Evolutionary conservation across 352 stramenopile species (phyloP).

Genomic region (Globisporangium spinosum): DNA sequence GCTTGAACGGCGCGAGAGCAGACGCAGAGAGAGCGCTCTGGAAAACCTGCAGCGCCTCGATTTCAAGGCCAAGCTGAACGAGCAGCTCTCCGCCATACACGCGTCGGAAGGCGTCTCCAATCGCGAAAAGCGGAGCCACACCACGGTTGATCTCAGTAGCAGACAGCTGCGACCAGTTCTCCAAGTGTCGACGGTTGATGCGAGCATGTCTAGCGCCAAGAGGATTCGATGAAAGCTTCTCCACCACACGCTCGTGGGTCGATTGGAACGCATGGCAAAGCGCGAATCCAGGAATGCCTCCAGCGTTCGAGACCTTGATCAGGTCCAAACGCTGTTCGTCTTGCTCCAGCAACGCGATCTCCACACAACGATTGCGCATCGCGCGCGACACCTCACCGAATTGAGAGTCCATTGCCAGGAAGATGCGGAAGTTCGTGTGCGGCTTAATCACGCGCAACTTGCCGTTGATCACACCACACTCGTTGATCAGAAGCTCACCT

Average conservation of each 20-base stretch:
- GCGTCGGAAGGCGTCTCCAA: slow-evolving; percentile 53
- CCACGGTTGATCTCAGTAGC: slow-evolving; percentile 62
- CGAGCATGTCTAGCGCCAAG: slow-evolving; percentile 26
- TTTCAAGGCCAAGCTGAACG: slow-evolving; percentile 38
- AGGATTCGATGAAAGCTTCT: slow-evolving; percentile 25
- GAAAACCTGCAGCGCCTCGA: slow-evolving; percentile 34
- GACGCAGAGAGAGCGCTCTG: slow-evolving; percentile 29
- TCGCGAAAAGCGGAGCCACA: slow-evolving; percentile 36
- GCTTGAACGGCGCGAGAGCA: slow-evolving; percentile 17
- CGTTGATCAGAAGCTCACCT: slow-evolving; percentile 97
- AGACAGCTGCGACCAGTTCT: slow-evolving; percentile 73
- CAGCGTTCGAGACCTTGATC: slow-evolving; percentile 52
- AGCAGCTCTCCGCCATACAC: slow-evolving; percentile 61
- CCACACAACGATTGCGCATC: slow-evolving; percentile 99
- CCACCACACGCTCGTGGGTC: slow-evolving; percentile 50
- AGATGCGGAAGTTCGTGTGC: slow-evolving; percentile 98
- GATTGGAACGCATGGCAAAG: slow-evolving; percentile 61
- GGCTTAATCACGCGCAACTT: slow-evolving; percentile 92
- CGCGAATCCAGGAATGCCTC: slow-evolving; percentile 62
- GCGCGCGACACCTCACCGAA: slow-evolving; percentile 97
- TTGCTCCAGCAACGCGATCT: slow-evolving; percentile 83
- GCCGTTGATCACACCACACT: slow-evolving; percentile 94
- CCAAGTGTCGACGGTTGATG: slow-evolving; percentile 68
- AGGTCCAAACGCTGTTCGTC: slow-evolving; percentile 60
- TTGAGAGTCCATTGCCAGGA: slow-evolving; percentile 97